These are phyloP conservation scores for Excoecaria agallocha DNA, from an alignment of 345 rosid species.

Conservation along the genomic window DNA sequence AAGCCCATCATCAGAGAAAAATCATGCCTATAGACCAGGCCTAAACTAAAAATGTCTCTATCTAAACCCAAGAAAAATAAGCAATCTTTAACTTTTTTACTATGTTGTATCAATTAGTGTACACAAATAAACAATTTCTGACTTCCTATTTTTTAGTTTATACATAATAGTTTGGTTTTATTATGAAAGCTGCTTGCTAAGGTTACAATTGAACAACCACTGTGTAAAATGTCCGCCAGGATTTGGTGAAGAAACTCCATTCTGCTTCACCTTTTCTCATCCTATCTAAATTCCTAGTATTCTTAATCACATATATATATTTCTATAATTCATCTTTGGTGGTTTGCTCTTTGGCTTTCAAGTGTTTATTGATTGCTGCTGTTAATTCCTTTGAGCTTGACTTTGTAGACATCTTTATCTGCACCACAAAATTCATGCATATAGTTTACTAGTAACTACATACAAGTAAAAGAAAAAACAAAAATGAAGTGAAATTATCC, in stretches of 20 bases:
- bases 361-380: constrained; percentile 40
- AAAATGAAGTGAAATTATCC: background rate
- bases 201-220: background rate
- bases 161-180: background rate
- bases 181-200: background rate
- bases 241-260: constrained; percentile 18
- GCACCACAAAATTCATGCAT: constrained; percentile 20
- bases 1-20: no score
- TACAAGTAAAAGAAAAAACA: background rate
- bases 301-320: background rate
- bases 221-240: constrained; percentile 7
- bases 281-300: background rate
- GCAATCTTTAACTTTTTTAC: background rate
- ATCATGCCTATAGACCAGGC: no score
- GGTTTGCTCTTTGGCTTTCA: constrained; percentile 40
- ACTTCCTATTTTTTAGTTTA: background rate
- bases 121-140: background rate
- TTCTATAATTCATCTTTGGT: constrained; percentile 61
- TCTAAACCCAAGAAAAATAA: background rate
- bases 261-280: background rate
- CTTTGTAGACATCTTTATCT: constrained; percentile 63
- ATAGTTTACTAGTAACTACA: constrained; percentile 8
- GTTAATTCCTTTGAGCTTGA: constrained; percentile 56
- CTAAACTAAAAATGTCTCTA: no score
- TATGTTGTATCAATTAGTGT: background rate